These are phyloP conservation scores for Pyrenophora tritici-repentis DNA, from an alignment of 2,329 filamentous ascomycete genomes.

Conservation along the genomic window DNA sequence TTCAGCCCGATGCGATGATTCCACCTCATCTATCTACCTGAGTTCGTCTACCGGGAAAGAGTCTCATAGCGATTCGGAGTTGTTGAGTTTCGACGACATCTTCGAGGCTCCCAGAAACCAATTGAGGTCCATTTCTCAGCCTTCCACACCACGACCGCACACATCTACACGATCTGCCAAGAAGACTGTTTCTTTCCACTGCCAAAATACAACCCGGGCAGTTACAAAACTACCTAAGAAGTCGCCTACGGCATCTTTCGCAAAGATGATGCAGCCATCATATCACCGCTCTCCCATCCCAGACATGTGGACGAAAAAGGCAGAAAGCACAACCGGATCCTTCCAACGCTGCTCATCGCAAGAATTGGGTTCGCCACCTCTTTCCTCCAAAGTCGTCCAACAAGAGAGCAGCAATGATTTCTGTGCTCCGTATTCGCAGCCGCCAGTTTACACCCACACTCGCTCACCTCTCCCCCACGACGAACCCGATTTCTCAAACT, in stretches of 20 bases:
- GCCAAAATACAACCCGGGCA: constrained; percentile 25
- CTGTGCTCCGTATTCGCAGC: constrained; percentile 26
- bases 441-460: constrained; percentile 31
- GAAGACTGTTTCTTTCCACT: constrained; percentile 34
- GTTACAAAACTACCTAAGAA: constrained; percentile 32
- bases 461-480: constrained; percentile 16
- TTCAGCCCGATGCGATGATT: constrained; percentile 37
- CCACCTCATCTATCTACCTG: constrained; percentile 34
- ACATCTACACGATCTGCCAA: constrained; percentile 23
- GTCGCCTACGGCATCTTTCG: constrained; percentile 31
- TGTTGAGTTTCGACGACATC: constrained; percentile 40
- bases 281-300: constrained; percentile 52
- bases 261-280: constrained; percentile 62
- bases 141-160: constrained; percentile 39
- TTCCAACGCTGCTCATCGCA: constrained; percentile 55
- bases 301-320: constrained; percentile 59
- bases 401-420: constrained; percentile 31
- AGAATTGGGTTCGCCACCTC: constrained; percentile 33
- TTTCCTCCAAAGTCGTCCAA: constrained; percentile 33
- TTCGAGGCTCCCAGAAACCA: constrained; percentile 35
- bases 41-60: constrained; percentile 39
- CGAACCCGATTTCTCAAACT: constrained; percentile 30
- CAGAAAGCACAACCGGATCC: constrained; percentile 52
- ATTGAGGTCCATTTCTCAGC: constrained; percentile 37
- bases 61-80: constrained; percentile 37